Conservation (phyloP, 169 alveolate genomes). For the Babesia sp. region DNA sequence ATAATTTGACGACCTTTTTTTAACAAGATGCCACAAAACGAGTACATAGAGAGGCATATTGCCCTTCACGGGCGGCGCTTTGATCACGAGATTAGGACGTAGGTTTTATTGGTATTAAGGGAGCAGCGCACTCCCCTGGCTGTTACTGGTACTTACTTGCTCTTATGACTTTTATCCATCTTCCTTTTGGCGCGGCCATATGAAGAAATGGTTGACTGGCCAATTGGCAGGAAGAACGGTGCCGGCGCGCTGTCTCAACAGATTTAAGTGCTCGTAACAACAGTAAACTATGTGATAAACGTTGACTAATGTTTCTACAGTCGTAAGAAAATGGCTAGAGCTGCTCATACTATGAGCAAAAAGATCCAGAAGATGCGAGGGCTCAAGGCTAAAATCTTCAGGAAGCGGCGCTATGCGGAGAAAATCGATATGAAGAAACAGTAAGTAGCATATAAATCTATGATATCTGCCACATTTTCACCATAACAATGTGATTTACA, state of each 20-base stretch:
- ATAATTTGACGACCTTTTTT: background rate
- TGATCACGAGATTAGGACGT: conserved; percentile 89
- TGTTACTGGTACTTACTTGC: background rate
- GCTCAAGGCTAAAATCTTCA: conserved; percentile 94
- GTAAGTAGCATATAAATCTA: conserved; percentile 78
- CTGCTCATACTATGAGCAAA: conserved; percentile 89
- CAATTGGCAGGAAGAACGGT: too few species aligned
- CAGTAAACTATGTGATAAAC: background rate
- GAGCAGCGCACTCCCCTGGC: background rate
- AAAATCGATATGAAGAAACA: conserved; percentile 96
- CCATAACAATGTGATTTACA: background rate
- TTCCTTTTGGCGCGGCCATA: too few species aligned
- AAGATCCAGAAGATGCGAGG: conserved; percentile 94
- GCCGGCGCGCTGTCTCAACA: too few species aligned
- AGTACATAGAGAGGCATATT: conserved; percentile 93
- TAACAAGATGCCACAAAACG: conserved; percentile 94
- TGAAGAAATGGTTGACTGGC: too few species aligned
- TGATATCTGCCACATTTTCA: too few species aligned
- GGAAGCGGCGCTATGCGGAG: conserved; percentile 96
- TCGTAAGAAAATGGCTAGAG: conserved; percentile 93
- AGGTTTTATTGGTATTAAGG: conserved; percentile 26
- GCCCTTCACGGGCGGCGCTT: conserved; percentile 94
- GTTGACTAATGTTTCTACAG: conserved; percentile 24
- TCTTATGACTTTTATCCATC: too few species aligned
- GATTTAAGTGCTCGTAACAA: too few species aligned